A percentile compares a stretch with the other conserved stretches of the same genome.
Evolutionary conservation across 75 land plant genomes (phyloP).

Genomic region (Pinus tabuliformis): DNA sequence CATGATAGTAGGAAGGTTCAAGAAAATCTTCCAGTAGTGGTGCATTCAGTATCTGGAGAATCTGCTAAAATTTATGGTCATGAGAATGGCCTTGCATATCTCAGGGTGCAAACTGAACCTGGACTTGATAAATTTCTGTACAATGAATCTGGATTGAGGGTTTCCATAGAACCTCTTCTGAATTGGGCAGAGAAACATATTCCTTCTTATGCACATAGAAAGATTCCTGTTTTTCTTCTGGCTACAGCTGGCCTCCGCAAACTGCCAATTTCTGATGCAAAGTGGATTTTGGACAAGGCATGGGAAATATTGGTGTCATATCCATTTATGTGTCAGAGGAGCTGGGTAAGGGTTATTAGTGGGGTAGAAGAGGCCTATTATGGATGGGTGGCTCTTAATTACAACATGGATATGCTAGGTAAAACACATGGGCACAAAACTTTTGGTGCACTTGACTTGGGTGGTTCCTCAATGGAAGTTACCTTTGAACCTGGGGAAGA

Average conservation of each 20-base stretch:
- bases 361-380: constrained; percentile 84
- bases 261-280: constrained; percentile 35
- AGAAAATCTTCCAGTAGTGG: constrained; percentile 31
- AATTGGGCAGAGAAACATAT: constrained; percentile 59
- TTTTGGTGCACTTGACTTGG: too few species aligned
- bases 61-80: background rate
- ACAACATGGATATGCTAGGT: too few species aligned
- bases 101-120: constrained; percentile 71
- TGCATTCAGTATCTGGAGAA: constrained; percentile 20
- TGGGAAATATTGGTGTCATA: constrained; percentile 39
- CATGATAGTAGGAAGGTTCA: constrained; percentile 1
- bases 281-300: constrained; percentile 49
- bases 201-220: constrained; percentile 35
- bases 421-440: too few species aligned
- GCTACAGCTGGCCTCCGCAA: constrained; percentile 74
- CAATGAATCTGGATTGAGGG: constrained; percentile 45
- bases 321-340: constrained; percentile 38
- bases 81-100: constrained; percentile 37
- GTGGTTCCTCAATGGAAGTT: too few species aligned
- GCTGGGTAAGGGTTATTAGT: constrained; percentile 61
- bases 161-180: constrained; percentile 67
- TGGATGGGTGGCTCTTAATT: constrained; percentile 81
- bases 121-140: constrained; percentile 64
- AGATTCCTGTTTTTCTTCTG: constrained; percentile 53
- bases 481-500: too few species aligned